Evolutionary conservation across 192 early-diverging fungal species (phyloP), one percentile per base, ranked within the genome.

Genomic region (Coemansia sp.): DNA sequence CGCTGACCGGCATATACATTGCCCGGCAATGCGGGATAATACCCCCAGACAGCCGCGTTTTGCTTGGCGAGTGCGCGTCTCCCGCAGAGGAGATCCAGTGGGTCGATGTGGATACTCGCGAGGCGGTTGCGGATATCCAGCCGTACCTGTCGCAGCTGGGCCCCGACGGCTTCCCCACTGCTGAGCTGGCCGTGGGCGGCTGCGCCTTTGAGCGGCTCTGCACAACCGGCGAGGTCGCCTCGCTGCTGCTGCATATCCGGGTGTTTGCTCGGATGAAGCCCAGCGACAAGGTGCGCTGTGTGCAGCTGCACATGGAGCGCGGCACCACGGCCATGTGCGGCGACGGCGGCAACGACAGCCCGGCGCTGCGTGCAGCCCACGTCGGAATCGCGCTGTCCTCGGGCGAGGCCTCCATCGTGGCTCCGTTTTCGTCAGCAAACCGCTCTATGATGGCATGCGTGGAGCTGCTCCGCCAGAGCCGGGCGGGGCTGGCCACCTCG

Each of bases 321-420:
- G 83, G 78, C 16, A 84, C 90, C 50, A 86, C 87, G 13, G 87
- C 84, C 33, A 92, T 92, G 90, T 87, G 86, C 68, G 90, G 90
- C 48, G 90, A 92, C 54, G 90, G 90, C 64, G 88, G 88, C 42
- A 92, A 92, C 59, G 90, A 92, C 64, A 87, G 86, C 53, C 87
- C 87, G 31, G 89, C 90, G 19, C 70, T 92, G 49, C 86, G 88
- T 43, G 87, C 88, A 10, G 82, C 89, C 10, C 90, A 92, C 50
- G 88, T 84, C 36, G 90, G 90, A 37, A 68, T 92, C 30, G 90
- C 90, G 6, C 72, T 92, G 31, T 88, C 87, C 35, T 87, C 88
- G 48, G 83, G 88, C 39, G 89, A 90, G 58, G 84, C 88, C 0
- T 87, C 87, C 7, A 90, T 92, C 63, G 90, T 92, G 0, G 83